Evolutionary conservation across 179 eudicot species (phyloP).

Genomic region (Spergularia azorica): DNA sequence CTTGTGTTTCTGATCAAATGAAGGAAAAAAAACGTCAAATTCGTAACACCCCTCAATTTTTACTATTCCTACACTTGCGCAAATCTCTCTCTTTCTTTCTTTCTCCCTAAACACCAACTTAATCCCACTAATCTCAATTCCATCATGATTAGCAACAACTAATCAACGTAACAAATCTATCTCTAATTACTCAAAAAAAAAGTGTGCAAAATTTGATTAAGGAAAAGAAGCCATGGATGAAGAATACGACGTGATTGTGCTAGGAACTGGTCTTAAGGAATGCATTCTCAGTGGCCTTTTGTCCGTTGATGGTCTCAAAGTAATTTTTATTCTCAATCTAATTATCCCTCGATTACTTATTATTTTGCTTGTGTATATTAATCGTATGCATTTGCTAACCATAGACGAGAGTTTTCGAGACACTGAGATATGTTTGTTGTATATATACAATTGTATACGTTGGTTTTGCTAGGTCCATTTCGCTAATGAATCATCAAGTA

Average conservation of each 20-base stretch:
- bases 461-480: no score
- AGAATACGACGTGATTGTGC: conserved; percentile 73
- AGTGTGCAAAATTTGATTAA: neutral
- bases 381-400: no score
- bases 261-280: conserved; percentile 81
- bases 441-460: no score
- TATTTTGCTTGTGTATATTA: no score
- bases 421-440: no score
- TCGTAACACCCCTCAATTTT: conserved; percentile 29
- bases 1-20: neutral
- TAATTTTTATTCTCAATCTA: conserved; percentile 19
- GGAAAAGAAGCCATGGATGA: conserved; percentile 50
- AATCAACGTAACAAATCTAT: neutral
- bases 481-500: no score
- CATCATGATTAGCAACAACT: neutral
- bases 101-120: neutral
- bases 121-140: neutral
- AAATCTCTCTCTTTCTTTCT: neutral
- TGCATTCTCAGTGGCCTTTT: conserved; percentile 79
- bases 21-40: conserved; percentile 18
- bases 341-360: no score
- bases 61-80: conserved; percentile 20
- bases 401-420: no score
- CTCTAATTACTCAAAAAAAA: neutral
- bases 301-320: conserved; percentile 79